phyloP scores from a whole-genome alignment of 2,329 filamentous ascomycete genomes.

The Venturia nashicola region DNA sequence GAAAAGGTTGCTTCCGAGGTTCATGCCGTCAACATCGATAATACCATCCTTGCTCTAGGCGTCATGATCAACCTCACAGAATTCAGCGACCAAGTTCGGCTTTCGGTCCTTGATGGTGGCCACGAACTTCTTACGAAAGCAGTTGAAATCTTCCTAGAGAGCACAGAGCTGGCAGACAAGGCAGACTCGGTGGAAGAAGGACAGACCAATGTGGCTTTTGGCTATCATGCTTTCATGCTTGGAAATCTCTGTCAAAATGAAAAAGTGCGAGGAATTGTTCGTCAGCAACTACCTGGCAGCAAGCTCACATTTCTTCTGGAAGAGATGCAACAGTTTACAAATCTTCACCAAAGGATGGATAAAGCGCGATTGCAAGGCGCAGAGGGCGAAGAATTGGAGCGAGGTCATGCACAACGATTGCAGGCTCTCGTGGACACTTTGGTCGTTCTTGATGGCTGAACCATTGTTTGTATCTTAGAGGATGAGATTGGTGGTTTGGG shows the following conservation, averaged over 20 bases:
- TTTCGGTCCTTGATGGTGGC: slow-evolving; percentile 12
- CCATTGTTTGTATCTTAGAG: neutral
- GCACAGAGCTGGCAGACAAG: slow-evolving; percentile 52
- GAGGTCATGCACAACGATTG: slow-evolving; percentile 41
- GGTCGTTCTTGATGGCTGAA: neutral
- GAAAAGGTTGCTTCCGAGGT: slow-evolving; percentile 30
- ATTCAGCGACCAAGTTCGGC: slow-evolving; percentile 49
- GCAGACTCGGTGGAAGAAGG: slow-evolving; percentile 52
- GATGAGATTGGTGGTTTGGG: neutral
- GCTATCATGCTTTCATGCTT: slow-evolving; percentile 74
- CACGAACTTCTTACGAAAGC: neutral
- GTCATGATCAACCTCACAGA: slow-evolving; percentile 82
- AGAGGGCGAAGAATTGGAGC: slow-evolving; percentile 33
- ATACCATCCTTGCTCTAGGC: slow-evolving; percentile 65
- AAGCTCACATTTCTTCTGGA: slow-evolving; percentile 39
- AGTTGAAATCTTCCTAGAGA: slow-evolving; percentile 41
- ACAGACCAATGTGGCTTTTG: slow-evolving; percentile 69
- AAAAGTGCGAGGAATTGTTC: slow-evolving; percentile 12
- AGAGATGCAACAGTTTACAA: slow-evolving; percentile 50
- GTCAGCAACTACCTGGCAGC: slow-evolving; percentile 29
- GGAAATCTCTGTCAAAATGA: slow-evolving; percentile 61
- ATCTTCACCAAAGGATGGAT: slow-evolving; percentile 48
- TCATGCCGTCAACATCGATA: slow-evolving; percentile 47
- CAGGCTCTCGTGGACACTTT: slow-evolving; percentile 34
- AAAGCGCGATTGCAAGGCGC: slow-evolving; percentile 33